phyloP scores from a whole-genome alignment of 495 filamentous ascomycete species.

The Pseudomonodictys pantanalensis region DNA sequence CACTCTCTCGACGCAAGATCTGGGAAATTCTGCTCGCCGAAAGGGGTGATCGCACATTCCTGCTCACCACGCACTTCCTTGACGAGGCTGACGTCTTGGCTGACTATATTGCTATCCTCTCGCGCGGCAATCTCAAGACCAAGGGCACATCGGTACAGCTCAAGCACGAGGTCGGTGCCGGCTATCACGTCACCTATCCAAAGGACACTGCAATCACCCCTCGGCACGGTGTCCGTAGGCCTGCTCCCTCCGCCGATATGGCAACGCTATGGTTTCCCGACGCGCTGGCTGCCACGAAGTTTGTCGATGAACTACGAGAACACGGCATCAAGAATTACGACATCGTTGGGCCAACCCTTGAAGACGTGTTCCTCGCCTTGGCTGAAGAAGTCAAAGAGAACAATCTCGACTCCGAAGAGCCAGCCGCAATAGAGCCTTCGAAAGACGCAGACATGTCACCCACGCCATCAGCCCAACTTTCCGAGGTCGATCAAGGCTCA shows the following conservation, averaged over 20 bases:
- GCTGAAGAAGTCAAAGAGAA: constrained; percentile 58
- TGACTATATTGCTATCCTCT: constrained; percentile 44
- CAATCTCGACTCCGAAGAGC: constrained; percentile 4
- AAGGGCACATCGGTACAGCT: constrained; percentile 43
- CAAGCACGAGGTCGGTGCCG: constrained; percentile 46
- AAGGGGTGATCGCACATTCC: constrained; percentile 71
- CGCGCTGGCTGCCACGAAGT: constrained; percentile 60
- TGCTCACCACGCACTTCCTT: constrained; percentile 70
- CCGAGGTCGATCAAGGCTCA: constrained; percentile 19
- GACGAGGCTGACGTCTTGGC: constrained; percentile 46
- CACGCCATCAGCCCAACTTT: constrained; percentile 8
- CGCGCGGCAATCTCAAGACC: constrained; percentile 41
- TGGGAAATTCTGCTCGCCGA: constrained; percentile 88
- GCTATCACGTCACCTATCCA: constrained; percentile 62
- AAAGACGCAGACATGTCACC: constrained; percentile 1
- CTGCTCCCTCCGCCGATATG: constrained; percentile 13
- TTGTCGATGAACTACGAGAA: constrained; percentile 65
- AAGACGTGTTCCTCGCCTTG: constrained; percentile 81
- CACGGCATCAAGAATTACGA: constrained; percentile 67
- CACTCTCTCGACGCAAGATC: constrained; percentile 75
- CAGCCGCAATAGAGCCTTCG: neutral
- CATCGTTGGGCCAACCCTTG: constrained; percentile 79
- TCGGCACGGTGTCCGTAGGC: constrained; percentile 55
- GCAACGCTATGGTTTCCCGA: constrained; percentile 58
- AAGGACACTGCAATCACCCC: constrained; percentile 23